Evolutionary conservation across 495 filamentous ascomycete genomes (phyloP), one percentile per base, ranked within the genome.

Genomic region (Xylaria flabelliformis): DNA sequence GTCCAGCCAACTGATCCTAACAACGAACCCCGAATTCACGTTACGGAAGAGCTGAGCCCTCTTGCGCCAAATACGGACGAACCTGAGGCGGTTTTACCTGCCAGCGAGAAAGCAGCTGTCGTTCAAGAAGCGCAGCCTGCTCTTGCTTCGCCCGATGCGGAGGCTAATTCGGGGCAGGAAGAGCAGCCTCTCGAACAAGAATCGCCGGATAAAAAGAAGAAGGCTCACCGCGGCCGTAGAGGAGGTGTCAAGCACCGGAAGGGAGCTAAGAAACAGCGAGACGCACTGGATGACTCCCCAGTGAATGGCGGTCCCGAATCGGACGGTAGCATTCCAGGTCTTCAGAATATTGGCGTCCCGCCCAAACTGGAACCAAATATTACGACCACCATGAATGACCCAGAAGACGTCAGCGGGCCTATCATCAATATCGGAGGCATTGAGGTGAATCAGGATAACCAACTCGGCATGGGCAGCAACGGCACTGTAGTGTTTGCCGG

Each of bases 401-500:
- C 83, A n/a, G 83, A 87, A 32, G 87, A 90, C 51, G 82, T 89
- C 12, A 86, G 85, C 5, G 88, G 87, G 7, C 83, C 85, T 1
- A 86, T 91, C 44, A 81, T 94, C 53, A 90, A 89, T 50, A 92
- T 95, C 74, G 91, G 90, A 13, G 89, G 89, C 65, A 85, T 96
- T 32, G 88, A 89, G 70, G 92, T 95, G 32, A 89, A 91, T 74
- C 91, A 90, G 36, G 89, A 93, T 64, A 84, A 88, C 69, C 90
- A 93, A 50, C 86, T 95, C 39, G 93, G 93, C 9, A 92, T 85
- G 71, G 94, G 94, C 17, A 95, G 93, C 76, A 93, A 95, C 77
- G 94, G 94, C 29, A 97, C 94, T 19, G 88, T 94, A 53, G 94
- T 97, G 9, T 95, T 93, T 78, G 88, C 89, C 19, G 94, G 94